phyloP scores from a whole-genome alignment of 768 basidiomycete species.

The Paxillus ammoniavirescens region DNA sequence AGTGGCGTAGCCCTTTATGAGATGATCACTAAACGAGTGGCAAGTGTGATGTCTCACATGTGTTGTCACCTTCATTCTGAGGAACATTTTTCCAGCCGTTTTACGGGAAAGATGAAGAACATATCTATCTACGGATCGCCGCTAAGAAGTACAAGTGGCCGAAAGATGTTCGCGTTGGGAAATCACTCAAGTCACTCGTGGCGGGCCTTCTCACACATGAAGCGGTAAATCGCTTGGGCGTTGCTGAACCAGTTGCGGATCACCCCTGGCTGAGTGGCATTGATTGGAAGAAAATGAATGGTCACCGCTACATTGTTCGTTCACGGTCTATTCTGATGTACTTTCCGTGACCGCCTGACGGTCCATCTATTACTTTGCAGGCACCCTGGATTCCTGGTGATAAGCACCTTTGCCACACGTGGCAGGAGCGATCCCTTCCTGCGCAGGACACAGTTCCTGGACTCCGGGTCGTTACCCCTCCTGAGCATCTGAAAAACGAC shows the following conservation, averaged over 20 bases:
- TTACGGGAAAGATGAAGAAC: slow-evolving; percentile 24
- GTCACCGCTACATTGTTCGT: slow-evolving; percentile 46
- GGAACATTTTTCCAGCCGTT: slow-evolving; percentile 17
- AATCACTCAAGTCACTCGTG: slow-evolving; percentile 42
- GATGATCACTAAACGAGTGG: slow-evolving; percentile 42
- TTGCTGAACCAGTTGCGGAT: slow-evolving; percentile 30
- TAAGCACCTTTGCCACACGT: slow-evolving; percentile 28
- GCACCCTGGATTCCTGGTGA: slow-evolving; percentile 41
- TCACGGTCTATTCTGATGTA: neutral
- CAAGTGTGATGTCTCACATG: slow-evolving; percentile 17
- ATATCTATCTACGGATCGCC: slow-evolving; percentile 28
- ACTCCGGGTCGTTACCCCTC: slow-evolving; percentile 34
- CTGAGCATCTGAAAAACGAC: slow-evolving; percentile 36
- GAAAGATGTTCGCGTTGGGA: slow-evolving; percentile 32
- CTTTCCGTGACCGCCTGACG: neutral
- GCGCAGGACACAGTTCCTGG: slow-evolving; percentile 37
- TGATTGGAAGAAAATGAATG: slow-evolving; percentile 46
- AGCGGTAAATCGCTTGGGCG: slow-evolving; percentile 40
- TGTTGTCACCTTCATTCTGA: neutral
- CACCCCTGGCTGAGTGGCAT: slow-evolving; percentile 48
- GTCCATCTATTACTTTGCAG: slow-evolving; percentile 25
- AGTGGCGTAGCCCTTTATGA: slow-evolving; percentile 51
- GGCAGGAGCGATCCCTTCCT: slow-evolving; percentile 41
- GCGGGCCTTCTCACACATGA: slow-evolving; percentile 38
- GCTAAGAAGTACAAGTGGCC: slow-evolving; percentile 40